phyloP scores from a whole-genome alignment of 495 filamentous ascomycete species.

The Daldinia grandis region DNA sequence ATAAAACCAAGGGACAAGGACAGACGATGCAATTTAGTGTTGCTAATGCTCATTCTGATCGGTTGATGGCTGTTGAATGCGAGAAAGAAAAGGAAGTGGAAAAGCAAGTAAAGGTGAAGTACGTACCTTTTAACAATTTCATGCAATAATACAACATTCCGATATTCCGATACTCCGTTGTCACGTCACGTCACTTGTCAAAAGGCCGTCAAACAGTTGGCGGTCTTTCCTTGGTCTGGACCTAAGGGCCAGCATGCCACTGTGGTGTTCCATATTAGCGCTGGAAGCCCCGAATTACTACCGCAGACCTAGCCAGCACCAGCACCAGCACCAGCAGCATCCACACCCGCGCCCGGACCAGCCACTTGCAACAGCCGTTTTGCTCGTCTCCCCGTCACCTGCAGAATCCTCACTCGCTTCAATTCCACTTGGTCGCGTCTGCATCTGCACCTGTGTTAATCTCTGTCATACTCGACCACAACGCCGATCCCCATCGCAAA shows the following conservation, averaged over 20 bases:
- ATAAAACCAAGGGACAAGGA: slow-evolving; percentile 7
- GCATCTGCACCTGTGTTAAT: slow-evolving; percentile 15
- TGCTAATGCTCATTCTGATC: slow-evolving; percentile 5
- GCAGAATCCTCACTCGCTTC: slow-evolving; percentile 26
- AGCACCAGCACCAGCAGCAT: background rate
- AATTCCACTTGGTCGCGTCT: slow-evolving; percentile 22
- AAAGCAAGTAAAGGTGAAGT: slow-evolving; percentile 21
- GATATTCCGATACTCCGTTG: background rate
- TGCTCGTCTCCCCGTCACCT: slow-evolving; percentile 14
- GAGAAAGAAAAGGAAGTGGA: background rate
- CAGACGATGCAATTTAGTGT: slow-evolving; percentile 4
- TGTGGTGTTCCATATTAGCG: slow-evolving; percentile 26
- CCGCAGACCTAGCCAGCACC: background rate
- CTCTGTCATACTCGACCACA: slow-evolving; percentile 34
- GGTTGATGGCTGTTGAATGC: slow-evolving; percentile 8
- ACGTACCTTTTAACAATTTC: slow-evolving; percentile 2
- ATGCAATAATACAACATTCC: slow-evolving; percentile 30
- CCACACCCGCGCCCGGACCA: slow-evolving; percentile 13
- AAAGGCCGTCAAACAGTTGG: slow-evolving; percentile 26
- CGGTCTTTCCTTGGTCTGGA: slow-evolving; percentile 17
- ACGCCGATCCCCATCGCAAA: slow-evolving; percentile 25
- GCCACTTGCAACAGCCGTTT: slow-evolving; percentile 22
- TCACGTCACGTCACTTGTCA: slow-evolving; percentile 10
- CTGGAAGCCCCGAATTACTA: slow-evolving; percentile 23
- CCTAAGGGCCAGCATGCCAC: slow-evolving; percentile 28